phyloP scores from a whole-genome alignment of 176 grass and related monocot species.

The Poa pratensis region DNA sequence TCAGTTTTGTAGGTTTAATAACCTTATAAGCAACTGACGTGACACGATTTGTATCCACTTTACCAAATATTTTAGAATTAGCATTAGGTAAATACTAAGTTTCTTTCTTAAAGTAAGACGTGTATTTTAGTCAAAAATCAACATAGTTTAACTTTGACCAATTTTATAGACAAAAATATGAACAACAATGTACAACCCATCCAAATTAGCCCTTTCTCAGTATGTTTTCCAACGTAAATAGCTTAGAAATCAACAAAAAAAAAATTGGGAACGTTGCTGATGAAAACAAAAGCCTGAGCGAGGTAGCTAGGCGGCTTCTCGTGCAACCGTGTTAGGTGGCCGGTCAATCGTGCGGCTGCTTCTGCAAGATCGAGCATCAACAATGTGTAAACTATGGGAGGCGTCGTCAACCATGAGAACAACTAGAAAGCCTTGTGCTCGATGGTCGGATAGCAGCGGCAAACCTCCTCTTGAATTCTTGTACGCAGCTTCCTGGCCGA shows the following conservation, averaged over 20 bases:
- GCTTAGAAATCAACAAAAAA: neutral
- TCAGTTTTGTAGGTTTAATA: too few species aligned
- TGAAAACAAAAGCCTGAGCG: neutral
- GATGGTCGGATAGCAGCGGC: too few species aligned
- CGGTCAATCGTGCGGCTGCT: slow-evolving; percentile 29
- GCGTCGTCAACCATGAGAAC: slow-evolving; percentile 20
- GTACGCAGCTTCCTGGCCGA: neutral
- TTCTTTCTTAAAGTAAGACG: too few species aligned
- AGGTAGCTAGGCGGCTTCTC: neutral
- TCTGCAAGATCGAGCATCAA: too few species aligned
- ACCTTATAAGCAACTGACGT: too few species aligned
- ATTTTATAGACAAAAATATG: too few species aligned
- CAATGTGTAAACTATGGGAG: slow-evolving; percentile 19
- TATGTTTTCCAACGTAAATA: neutral
- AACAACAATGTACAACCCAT: neutral
- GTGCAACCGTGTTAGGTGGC: slow-evolving; percentile 14
- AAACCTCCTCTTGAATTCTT: neutral
- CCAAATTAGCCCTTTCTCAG: neutral
- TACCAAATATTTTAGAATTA: too few species aligned
- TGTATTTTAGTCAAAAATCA: too few species aligned
- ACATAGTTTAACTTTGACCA: too few species aligned
- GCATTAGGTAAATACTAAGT: too few species aligned
- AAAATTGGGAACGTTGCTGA: neutral
- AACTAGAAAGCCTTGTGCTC: too few species aligned
- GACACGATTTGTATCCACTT: too few species aligned